phyloP scores from a whole-genome alignment of 768 basidiomycete species.

The Galerina sulciceps region DNA sequence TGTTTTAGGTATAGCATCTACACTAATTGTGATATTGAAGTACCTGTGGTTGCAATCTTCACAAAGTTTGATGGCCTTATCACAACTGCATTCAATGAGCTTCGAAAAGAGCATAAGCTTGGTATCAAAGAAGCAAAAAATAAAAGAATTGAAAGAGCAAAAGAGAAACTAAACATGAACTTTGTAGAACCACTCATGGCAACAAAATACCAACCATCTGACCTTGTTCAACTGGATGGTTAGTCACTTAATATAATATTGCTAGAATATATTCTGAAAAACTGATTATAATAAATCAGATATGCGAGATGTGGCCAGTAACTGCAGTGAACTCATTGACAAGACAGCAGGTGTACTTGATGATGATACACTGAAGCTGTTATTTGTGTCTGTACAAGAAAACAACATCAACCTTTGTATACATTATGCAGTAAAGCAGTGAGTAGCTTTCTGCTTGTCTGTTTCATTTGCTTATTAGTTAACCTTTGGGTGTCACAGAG shows the following conservation, averaged over 20 bases:
- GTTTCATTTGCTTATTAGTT: too few relatives aligned
- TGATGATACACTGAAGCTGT: background rate
- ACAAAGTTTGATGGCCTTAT: slow-evolving; percentile 40
- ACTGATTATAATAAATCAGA: background rate
- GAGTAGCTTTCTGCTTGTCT: too few relatives aligned
- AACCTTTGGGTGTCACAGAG: too few relatives aligned
- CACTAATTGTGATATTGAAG: slow-evolving; percentile 20
- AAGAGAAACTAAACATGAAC: background rate
- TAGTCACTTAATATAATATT: background rate
- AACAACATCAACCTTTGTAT: background rate
- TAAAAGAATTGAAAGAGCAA: background rate
- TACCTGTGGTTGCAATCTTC: slow-evolving; percentile 42
- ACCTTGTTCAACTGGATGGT: background rate
- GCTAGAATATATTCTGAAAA: background rate
- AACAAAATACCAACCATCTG: background rate
- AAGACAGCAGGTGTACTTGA: background rate
- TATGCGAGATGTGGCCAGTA: background rate
- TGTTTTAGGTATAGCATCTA: background rate
- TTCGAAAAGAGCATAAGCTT: too few relatives aligned
- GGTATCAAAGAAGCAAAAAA: background rate
- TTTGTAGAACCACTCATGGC: background rate
- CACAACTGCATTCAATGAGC: background rate
- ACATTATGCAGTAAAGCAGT: too few relatives aligned
- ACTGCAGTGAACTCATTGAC: background rate
- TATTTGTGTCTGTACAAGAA: background rate